phyloP scores from a whole-genome alignment of 169 alveolate genomes.

The Cryptosporidium sp. region DNA sequence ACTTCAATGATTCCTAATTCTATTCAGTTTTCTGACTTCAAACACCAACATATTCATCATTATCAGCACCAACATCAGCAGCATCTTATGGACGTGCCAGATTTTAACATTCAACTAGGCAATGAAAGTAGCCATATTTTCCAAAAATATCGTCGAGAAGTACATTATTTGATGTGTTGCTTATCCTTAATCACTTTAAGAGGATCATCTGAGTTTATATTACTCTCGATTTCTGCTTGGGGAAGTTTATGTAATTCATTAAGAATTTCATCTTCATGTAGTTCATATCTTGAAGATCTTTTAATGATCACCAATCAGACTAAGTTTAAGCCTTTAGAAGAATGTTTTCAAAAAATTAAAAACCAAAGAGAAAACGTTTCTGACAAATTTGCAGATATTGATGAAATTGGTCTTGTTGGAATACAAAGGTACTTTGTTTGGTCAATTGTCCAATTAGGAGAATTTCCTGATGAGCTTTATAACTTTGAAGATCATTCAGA shows the following conservation, averaged over 20 bases:
- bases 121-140: background rate
- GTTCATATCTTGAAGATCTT: background rate
- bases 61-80: background rate
- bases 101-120: background rate
- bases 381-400: background rate
- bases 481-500: background rate
- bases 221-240: conserved; percentile 50
- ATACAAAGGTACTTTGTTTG: conserved; percentile 47
- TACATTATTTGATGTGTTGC: conserved; percentile 14
- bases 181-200: background rate
- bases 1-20: background rate
- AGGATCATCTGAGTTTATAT: conserved; percentile 16
- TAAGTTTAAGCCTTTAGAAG: background rate
- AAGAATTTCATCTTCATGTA: conserved; percentile 28
- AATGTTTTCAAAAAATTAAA: background rate
- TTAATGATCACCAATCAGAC: background rate
- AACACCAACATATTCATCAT: background rate
- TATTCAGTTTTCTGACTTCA: background rate
- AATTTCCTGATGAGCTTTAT: conserved; percentile 38
- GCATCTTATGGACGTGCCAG: background rate
- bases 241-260: conserved; percentile 52
- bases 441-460: conserved; percentile 61
- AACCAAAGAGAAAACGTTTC: background rate
- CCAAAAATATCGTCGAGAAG: conserved; percentile 7
- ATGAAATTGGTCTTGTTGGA: conserved; percentile 27